Conservation (phyloP, 805 yeast species). For the Metschnikowia kofuensis region DNA sequence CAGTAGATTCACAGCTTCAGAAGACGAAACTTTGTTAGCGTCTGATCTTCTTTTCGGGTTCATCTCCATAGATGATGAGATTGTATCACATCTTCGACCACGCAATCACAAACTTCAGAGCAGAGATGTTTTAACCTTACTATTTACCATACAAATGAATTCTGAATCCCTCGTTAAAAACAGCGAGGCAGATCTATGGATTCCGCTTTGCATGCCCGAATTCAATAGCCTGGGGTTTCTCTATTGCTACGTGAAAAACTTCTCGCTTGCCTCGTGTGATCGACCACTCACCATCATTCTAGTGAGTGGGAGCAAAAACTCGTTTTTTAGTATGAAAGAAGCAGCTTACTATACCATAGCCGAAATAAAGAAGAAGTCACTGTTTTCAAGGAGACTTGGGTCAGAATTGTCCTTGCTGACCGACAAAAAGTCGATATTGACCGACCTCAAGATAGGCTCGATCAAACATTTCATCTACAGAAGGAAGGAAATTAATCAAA, state of each 20-base stretch:
- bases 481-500: slow-evolving; percentile 66
- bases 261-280: slow-evolving; percentile 18
- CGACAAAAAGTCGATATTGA: slow-evolving; percentile 2
- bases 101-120: slow-evolving; percentile 75
- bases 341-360: slow-evolving; percentile 51
- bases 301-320: slow-evolving; percentile 68
- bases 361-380: slow-evolving; percentile 22
- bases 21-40: slow-evolving; percentile 19
- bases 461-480: slow-evolving; percentile 82
- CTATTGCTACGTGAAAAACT: slow-evolving; percentile 66
- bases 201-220: slow-evolving; percentile 87
- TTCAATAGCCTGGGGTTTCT: slow-evolving; percentile 87
- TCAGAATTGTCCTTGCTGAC: slow-evolving; percentile 21
- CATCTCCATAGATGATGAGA: slow-evolving; percentile 56
- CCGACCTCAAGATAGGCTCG: slow-evolving; percentile 30
- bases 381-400: slow-evolving; percentile 21
- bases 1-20: background rate
- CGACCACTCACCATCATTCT: slow-evolving; percentile 42
- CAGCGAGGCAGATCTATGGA: slow-evolving; percentile 77
- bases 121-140: slow-evolving; percentile 72
- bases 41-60: slow-evolving; percentile 71
- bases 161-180: slow-evolving; percentile 36
- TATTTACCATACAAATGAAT: slow-evolving; percentile 56
- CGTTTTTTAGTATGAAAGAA: slow-evolving; percentile 72
- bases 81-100: slow-evolving; percentile 74